Evolutionary conservation across 31 red algal genomes (phyloP), one percentile per base, ranked within the genome.

Genomic region (Asparagopsis taxiformis): DNA sequence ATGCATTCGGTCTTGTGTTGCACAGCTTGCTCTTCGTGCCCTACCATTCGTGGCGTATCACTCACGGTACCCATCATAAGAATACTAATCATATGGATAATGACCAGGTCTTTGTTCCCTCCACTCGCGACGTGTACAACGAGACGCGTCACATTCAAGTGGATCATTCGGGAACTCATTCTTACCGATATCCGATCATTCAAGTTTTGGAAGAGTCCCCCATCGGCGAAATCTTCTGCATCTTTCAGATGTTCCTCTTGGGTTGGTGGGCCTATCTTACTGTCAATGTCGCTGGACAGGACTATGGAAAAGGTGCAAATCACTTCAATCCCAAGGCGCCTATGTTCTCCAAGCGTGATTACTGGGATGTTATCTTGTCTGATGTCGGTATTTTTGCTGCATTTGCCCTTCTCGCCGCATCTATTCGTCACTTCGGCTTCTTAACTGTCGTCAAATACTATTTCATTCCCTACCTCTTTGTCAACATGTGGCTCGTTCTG

Each of bases 61-160:
- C 91, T 0, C 96, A 99, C 72, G 84, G 72, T n/a, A 80, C 83
- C 46, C 91, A 99, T 80, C 96, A 99, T 66, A 82, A 89, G 62
- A 83, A 87, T 60, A 99, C 96, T 10, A 99, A 99, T 61, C 96
- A 89, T 52, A 81, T 90, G 79, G 67, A 70, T 3, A 65, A 78
- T 33, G 92, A 95, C 52, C 85, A 95, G 61, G 92, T 92, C 37
- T 92, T 92, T 59, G 89, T 92, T 10, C 89, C 79, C 13, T 54
- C 51, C 23, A 92, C 71, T 21, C 50, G 68, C 17, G 32, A 69
- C 19, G 51, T 79, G 44, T 92, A 84, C 68, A 80, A 84, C 51
- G 19, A 60, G 19, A 31, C 38, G 16, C 67, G 46, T 54, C 79
- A 79, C 39, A 75, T 80, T 22, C 8, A 21, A 31, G n/a, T 68